Base-by-base conservation (phyloP, 2,329 filamentous ascomycete genomes). In the Thielaviopsis punctulata region DNA sequence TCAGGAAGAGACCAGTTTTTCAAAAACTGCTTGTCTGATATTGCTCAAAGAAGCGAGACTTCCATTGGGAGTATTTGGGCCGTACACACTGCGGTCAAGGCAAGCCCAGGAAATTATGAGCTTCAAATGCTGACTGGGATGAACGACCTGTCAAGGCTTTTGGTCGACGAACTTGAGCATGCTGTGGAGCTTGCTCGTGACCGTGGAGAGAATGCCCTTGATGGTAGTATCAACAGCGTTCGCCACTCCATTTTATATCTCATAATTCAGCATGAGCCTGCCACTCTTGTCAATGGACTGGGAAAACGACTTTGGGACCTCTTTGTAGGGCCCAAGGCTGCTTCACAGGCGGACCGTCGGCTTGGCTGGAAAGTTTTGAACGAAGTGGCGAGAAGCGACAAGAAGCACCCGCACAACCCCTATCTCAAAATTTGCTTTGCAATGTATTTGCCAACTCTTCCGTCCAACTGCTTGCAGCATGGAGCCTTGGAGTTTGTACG, bases 341-440 rank as follows among this genome's bases (percentile, higher is more conserved):
- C 79, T 3, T 77, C 74, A 22, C 66, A 72, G 3, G 71, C 75
- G 8, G 79, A 85, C 55, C 73, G 84, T 52, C 73, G 77, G 55
- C 68, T 72, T 13, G 82, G 80, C 0, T 94, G 88, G 88, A 68
- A 75, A 23, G 74, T 82, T 53, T 65, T 90, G 49, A 73, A 77
- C 62, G 58, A 59, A 18, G 66, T 72, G 21, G 64, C 70, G 25
- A 68, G 65, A 56, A 67, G 65, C 45, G 60, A 60, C 8, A 58
- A 63, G 7, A 24, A 3, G 12, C 36, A 23, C n/a, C 68, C 71
- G 36, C 67, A 74, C 22, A 80, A 82, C 55, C 64, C 73, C 1
- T 83, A 82, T 58, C 63, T 79, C 18, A 60, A 64, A 9, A 66
- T 66, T 8, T 81, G 77, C 59, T 70, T 80, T 53, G 64, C 66